Percentiles rank a stretch among this genome's conserved stretches.
These are phyloP conservation scores for Hypsizygus marmoreus DNA, from an alignment of 768 basidiomycete species.

Conservation along the genomic window DNA sequence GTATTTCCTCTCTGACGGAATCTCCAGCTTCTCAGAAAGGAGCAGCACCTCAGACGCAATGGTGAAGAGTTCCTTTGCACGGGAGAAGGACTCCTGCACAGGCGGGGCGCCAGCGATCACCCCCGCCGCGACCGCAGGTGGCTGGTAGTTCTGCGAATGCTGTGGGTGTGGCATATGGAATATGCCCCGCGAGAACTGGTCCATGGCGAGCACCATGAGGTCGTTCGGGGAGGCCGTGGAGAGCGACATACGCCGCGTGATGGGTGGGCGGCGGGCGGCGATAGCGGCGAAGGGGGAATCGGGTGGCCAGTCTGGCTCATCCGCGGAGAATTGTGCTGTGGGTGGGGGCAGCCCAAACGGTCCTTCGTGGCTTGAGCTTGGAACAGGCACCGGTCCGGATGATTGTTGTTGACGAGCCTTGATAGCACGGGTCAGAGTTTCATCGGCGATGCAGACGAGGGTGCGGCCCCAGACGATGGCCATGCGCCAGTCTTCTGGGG, in stretches of 20 bases:
- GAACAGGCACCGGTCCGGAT: too few species aligned
- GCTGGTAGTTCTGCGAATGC: slow-evolving; percentile 13
- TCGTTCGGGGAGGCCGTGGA: slow-evolving; percentile 45
- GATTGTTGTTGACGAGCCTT: slow-evolving; percentile 20
- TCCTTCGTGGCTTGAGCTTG: neutral
- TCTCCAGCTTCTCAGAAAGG: slow-evolving; percentile 56
- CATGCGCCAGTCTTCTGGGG: slow-evolving; percentile 67
- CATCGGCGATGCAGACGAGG: slow-evolving; percentile 60
- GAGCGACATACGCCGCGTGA: slow-evolving; percentile 50
- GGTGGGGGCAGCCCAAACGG: slow-evolving; percentile 3
- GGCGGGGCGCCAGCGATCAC: slow-evolving; percentile 15
- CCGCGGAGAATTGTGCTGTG: slow-evolving; percentile 24
- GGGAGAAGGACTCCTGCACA: slow-evolving; percentile 44
- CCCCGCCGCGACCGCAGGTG: slow-evolving; percentile 13
- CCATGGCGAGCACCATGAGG: slow-evolving; percentile 61
- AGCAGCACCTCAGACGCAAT: slow-evolving; percentile 63
- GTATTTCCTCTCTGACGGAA: slow-evolving; percentile 44
- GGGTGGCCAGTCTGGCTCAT: slow-evolving; percentile 51
- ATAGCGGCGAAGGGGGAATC: slow-evolving; percentile 56
- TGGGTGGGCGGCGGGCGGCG: slow-evolving; percentile 48
- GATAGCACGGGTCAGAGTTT: slow-evolving; percentile 35
- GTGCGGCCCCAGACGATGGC: slow-evolving; percentile 69
- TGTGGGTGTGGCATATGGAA: slow-evolving; percentile 68
- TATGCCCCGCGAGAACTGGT: slow-evolving; percentile 69
- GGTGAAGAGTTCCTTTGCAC: slow-evolving; percentile 60